A percentile compares a stretch with the other conserved stretches of the same genome.
Conservation (phyloP, 1,284 basidiomycete genomes). For the Rhizopogon hawkerae region DNA sequence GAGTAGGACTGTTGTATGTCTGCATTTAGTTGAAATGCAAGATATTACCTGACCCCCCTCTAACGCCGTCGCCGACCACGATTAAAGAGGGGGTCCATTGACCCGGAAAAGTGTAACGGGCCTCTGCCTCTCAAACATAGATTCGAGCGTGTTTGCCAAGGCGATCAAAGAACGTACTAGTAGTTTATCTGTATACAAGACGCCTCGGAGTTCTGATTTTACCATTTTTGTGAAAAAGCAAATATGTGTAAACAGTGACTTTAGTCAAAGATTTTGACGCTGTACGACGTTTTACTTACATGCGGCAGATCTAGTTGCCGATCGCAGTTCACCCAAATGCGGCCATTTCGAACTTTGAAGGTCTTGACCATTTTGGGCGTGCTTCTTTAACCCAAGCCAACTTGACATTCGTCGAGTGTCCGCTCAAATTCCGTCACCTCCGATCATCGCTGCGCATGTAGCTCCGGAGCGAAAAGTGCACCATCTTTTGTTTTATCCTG, state of each 20-base stretch:
- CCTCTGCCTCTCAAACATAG: too few species aligned
- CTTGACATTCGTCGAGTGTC: conserved; percentile 6
- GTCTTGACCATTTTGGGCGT: not conserved
- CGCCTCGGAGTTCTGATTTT: not conserved
- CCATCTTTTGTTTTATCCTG: too few species aligned
- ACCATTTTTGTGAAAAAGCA: conserved; percentile 1
- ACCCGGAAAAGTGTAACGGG: too few species aligned
- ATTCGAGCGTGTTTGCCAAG: not conserved
- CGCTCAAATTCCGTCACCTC: conserved; percentile 20
- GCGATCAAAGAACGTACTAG: too few species aligned
- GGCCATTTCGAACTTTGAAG: too few species aligned
- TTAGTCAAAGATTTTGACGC: too few species aligned
- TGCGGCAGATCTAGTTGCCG: too few species aligned
- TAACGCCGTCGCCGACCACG: not conserved
- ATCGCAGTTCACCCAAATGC: too few species aligned
- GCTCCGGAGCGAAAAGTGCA: too few species aligned
- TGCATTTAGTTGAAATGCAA: not conserved
- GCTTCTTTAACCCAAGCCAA: not conserved
- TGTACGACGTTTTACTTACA: too few species aligned
- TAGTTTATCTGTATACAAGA: too few species aligned
- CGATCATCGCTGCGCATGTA: not conserved
- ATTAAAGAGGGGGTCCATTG: not conserved
- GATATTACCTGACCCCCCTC: not conserved
- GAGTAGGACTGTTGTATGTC: not conserved
- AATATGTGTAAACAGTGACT: not conserved